Conservation (phyloP, 192 early-diverging fungal species). For the Coemansia reversa region DNA sequence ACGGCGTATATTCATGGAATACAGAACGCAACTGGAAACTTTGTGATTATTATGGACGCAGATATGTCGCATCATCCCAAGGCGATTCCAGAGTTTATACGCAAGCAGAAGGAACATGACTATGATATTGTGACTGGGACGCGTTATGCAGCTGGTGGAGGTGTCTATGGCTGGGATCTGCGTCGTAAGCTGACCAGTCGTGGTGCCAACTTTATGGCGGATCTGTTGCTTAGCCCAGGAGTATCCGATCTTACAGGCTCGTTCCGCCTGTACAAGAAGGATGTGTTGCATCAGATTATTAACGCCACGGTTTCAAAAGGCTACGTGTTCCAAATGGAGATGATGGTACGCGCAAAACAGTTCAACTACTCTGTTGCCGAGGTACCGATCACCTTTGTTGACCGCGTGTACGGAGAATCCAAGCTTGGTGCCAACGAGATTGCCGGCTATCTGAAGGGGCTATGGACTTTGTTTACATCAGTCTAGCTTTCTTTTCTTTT, state of each 20-base stretch:
- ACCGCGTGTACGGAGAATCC: constrained; percentile 94
- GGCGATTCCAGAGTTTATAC: constrained; percentile 93
- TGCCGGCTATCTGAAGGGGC: constrained; percentile 87
- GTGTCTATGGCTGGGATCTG: constrained; percentile 98
- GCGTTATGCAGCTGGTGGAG: constrained; percentile 81
- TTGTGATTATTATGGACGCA: constrained; percentile 97
- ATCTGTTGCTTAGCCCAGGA: constrained; percentile 80
- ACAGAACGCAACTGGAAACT: constrained; percentile 90
- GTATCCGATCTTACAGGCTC: constrained; percentile 94
- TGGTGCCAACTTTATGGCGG: constrained; percentile 95
- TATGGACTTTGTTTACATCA: constrained; percentile 76
- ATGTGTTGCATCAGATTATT: constrained; percentile 83
- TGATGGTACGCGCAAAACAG: constrained; percentile 97
- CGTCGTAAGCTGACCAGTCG: constrained; percentile 94
- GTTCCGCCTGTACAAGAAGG: constrained; percentile 95
- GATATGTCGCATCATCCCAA: constrained; percentile 99
- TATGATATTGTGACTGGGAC: constrained; percentile 95
- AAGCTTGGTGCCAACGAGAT: constrained; percentile 96
- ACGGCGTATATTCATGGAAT: constrained; percentile 96
- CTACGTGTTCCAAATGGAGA: constrained; percentile 99
- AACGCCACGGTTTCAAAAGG: constrained; percentile 89
- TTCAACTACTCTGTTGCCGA: constrained; percentile 86
- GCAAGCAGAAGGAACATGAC: constrained; percentile 78
- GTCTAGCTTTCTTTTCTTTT: constrained; percentile 50
- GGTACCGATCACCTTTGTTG: constrained; percentile 97